Evolutionary conservation across 2,329 filamentous ascomycete species (phyloP).

Genomic region (Cadophora gregata): DNA sequence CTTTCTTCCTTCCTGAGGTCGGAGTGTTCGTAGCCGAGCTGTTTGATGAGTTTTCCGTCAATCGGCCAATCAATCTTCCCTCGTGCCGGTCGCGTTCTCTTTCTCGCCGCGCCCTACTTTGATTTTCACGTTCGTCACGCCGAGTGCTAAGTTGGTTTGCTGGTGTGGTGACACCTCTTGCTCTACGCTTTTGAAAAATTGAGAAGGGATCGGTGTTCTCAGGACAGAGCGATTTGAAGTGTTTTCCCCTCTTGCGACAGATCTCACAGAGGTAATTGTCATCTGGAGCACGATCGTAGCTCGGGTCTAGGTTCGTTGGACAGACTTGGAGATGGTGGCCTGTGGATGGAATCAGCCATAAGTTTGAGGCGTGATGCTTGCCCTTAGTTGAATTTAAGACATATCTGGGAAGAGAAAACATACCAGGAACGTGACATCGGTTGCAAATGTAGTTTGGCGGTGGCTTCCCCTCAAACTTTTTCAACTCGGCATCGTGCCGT

Average conservation of each 20-base stretch:
- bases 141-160: background rate
- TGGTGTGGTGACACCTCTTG: slow-evolving; percentile 22
- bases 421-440: slow-evolving; percentile 38
- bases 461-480: slow-evolving; percentile 24
- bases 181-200: slow-evolving; percentile 45
- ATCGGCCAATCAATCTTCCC: background rate
- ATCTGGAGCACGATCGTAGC: slow-evolving; percentile 45
- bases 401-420: background rate
- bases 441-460: slow-evolving; percentile 39
- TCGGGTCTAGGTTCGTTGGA: slow-evolving; percentile 51
- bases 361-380: background rate
- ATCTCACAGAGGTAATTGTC: slow-evolving; percentile 45
- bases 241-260: slow-evolving; percentile 45
- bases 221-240: slow-evolving; percentile 48
- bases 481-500: background rate
- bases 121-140: background rate
- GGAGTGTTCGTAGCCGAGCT: background rate
- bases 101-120: background rate
- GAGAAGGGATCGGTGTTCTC: slow-evolving; percentile 44
- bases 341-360: slow-evolving; percentile 33
- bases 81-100: slow-evolving; percentile 4
- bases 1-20: slow-evolving; percentile 2
- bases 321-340: slow-evolving; percentile 50
- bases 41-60: background rate
- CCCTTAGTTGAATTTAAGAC: background rate